Base-by-base conservation (phyloP, 768 basidiomycete genomes). In the Boletus reticuloceps region DNA sequence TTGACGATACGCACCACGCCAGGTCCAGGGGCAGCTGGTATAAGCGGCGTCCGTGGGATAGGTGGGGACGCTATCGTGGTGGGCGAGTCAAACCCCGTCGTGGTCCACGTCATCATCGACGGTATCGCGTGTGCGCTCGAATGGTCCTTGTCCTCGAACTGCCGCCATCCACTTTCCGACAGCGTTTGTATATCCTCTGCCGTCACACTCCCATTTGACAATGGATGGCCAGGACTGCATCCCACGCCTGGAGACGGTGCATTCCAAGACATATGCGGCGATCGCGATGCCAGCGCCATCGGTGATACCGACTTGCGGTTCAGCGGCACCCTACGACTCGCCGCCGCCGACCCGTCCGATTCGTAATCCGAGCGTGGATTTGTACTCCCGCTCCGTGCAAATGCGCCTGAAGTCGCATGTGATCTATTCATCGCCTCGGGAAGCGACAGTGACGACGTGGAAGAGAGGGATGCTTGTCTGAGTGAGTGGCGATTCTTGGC, bases 301-400 rank as follows among this genome's bases (percentile, higher is more conserved):
- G 89, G 87, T 5, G 89, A 90, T 6, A 88, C 68, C 13, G 84
- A 82, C 58, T 79, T 79, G 32, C 88, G 81, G 64, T 88, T 86
- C 47, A 91, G 63, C 25, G 82, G 80, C 14, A 91, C 77, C 46
- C 77, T 71, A 47, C 87, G 79, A 64, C 89, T 87, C 12, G 51
- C 64, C 17, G 25, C 54, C 20, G 22, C 45, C 22, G 64, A 64
- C 22, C 73, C 69, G 54, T 89, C 87, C 5, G 84, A 84, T 42
- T 86, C 85, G 61, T 77, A 73, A 45, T 83, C 84, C 13, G 78
- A 80, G 36, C 75, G 67, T 17, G 66, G 72, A 47, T 63, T 68
- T 10, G 63, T 55, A 13, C 71, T 47, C 19, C 52, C 45, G 20
- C 56, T 72, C 47, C 51, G 58, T 14, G 52, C 22, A 38, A 47